Evolutionary conservation across 371 early-diverging fungal species (phyloP).

Genomic region (Apophysomyces sp.): DNA sequence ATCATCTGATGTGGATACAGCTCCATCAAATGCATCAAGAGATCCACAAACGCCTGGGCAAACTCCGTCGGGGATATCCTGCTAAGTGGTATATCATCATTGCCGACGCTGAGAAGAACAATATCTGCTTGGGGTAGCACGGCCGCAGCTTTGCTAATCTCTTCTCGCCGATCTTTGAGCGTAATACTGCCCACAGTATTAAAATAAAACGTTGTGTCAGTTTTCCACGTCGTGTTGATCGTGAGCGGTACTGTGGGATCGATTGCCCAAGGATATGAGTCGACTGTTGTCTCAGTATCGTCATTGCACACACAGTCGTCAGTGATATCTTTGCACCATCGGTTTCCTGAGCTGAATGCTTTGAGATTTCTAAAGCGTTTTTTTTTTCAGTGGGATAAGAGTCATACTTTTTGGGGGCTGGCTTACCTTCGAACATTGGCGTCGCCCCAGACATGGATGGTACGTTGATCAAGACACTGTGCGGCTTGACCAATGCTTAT

Average conservation of each 20-base stretch:
- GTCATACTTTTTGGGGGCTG: too few species aligned
- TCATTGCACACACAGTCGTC: slow-evolving; percentile 25
- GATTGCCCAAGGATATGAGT: slow-evolving; percentile 27
- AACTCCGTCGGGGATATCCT: slow-evolving; percentile 27
- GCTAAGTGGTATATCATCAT: slow-evolving; percentile 25
- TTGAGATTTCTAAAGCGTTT: slow-evolving; percentile 31
- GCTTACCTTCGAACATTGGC: slow-evolving; percentile 32
- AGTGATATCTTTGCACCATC: slow-evolving; percentile 31
- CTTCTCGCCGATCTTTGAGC: slow-evolving; percentile 7
- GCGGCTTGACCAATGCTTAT: slow-evolving; percentile 34
- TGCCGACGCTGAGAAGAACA: slow-evolving; percentile 37
- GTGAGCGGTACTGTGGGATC: slow-evolving; percentile 26
- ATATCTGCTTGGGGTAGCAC: slow-evolving; percentile 21
- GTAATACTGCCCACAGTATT: slow-evolving; percentile 19
- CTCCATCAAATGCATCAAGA: slow-evolving; percentile 16
- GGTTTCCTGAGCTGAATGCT: slow-evolving; percentile 24
- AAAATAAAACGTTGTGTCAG: slow-evolving; percentile 31
- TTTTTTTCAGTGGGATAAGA: too few species aligned
- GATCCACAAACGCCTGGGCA: slow-evolving; percentile 9
- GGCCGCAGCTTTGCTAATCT: slow-evolving; percentile 3
- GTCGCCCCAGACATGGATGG: slow-evolving; percentile 43
- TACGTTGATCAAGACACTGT: slow-evolving; percentile 29
- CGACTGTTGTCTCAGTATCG: slow-evolving; percentile 16
- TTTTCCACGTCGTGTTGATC: slow-evolving; percentile 31
- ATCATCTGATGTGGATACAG: slow-evolving; percentile 36